These are phyloP conservation scores for Metschnikowia similis DNA, from an alignment of 805 yeast species.

Conservation along the genomic window DNA sequence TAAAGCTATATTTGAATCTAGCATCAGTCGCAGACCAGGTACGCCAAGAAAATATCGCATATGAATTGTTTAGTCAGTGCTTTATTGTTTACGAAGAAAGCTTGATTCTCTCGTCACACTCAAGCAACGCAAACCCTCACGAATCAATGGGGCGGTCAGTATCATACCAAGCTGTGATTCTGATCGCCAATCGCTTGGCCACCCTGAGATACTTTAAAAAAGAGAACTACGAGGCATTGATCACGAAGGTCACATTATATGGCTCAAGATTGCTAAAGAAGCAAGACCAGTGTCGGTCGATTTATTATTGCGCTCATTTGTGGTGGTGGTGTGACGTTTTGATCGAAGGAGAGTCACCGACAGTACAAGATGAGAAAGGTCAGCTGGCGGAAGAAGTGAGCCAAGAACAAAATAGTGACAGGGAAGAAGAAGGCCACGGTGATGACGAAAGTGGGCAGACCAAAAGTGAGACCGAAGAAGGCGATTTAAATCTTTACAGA, in stretches of 20 bases:
- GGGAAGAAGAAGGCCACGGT: slow-evolving; percentile 18
- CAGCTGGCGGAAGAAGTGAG: neutral
- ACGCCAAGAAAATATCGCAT: slow-evolving; percentile 63
- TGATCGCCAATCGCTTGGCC: slow-evolving; percentile 44
- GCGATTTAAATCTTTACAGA: slow-evolving; percentile 19
- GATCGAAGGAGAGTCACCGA: slow-evolving; percentile 28
- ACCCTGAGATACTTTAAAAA: slow-evolving; percentile 42
- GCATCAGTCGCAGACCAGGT: slow-evolving; percentile 81
- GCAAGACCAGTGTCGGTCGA: slow-evolving; percentile 92
- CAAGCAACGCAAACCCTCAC: slow-evolving; percentile 27
- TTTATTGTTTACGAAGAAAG: slow-evolving; percentile 76
- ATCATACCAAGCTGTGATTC: slow-evolving; percentile 46
- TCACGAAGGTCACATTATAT: slow-evolving; percentile 79
- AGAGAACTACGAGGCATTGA: slow-evolving; percentile 76
- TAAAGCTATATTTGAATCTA: slow-evolving; percentile 56
- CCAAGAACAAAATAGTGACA: slow-evolving; percentile 14
- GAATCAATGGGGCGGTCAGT: slow-evolving; percentile 41
- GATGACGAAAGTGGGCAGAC: slow-evolving; percentile 20
- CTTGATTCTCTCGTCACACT: slow-evolving; percentile 24
- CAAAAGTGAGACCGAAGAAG: slow-evolving; percentile 6
- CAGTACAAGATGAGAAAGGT: slow-evolving; percentile 13
- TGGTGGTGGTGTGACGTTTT: slow-evolving; percentile 83
- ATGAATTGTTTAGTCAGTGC: slow-evolving; percentile 86
- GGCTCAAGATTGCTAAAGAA: slow-evolving; percentile 86
- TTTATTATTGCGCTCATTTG: slow-evolving; percentile 79